Conservation (phyloP, 331 rosid genomes). For the Dryas integrifolia region DNA sequence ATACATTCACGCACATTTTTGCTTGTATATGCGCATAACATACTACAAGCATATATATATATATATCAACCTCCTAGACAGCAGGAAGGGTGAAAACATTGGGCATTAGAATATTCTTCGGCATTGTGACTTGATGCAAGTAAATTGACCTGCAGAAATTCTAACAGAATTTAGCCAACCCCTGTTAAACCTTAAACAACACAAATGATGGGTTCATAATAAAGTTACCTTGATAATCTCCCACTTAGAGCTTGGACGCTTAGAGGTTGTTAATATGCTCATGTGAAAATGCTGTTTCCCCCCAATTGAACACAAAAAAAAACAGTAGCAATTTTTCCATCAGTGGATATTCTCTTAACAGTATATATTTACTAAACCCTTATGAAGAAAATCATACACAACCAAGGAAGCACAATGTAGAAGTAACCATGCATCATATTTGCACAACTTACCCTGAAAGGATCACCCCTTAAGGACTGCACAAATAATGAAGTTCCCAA, state of each 20-base stretch:
- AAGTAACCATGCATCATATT: neutral
- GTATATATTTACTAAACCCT: neutral
- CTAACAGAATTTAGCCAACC: neutral
- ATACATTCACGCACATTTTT: neutral
- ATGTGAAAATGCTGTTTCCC: constrained; percentile 27
- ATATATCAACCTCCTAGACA: constrained; percentile 21
- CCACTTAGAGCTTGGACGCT: constrained; percentile 21
- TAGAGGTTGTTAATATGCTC: constrained; percentile 28
- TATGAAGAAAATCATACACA: neutral
- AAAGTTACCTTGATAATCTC: constrained; percentile 30
- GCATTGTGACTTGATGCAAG: constrained; percentile 17
- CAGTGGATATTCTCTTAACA: neutral
- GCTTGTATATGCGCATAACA: neutral
- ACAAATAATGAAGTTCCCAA: constrained; percentile 27
- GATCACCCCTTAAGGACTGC: constrained; percentile 34
- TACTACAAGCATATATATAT: neutral
- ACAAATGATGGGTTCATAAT: neutral
- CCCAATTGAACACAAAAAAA: neutral
- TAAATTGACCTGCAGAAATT: constrained; percentile 25
- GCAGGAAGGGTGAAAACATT: constrained; percentile 21
- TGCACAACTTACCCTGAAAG: constrained; percentile 27
- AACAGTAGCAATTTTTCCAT: neutral
- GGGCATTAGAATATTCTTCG: constrained; percentile 17
- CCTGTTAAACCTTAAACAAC: neutral
- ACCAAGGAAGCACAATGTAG: neutral